Base-by-base conservation (phyloP, 2,329 filamentous ascomycete genomes). In the Cordyceps fumosorosea region DNA sequence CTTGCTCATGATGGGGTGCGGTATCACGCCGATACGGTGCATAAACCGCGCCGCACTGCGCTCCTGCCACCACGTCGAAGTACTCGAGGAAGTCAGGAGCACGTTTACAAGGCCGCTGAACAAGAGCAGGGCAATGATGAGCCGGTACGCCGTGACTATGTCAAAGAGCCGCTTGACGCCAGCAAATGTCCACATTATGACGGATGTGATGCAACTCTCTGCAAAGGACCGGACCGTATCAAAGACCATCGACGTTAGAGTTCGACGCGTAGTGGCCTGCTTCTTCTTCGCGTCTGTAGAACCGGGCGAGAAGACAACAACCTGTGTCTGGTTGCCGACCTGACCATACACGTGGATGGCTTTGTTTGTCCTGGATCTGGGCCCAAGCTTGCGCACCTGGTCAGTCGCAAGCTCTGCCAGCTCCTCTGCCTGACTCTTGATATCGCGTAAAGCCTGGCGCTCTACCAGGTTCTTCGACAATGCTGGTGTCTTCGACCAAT, bases 41-140 rank as follows among this genome's bases (percentile, higher is more conserved):
- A 99, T 95, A 73, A 93, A 96, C 47, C 81, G 87, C 18, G 83
- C 84, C 1, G 93, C 91, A 64, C 85, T 88, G 62, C 91, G 85
- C 76, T 98, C 93, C 52, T 84, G 82, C 89, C 90, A 96, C 92
- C 92, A 98, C 2, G 83, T 80, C 68, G 87, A 85, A 7, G 84
- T 84, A 70, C 91, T 87, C 65, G 87, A 85, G 14, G 89, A 90
- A 0, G 89, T 87, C 70, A 93, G 85, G 67, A 92, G 81, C 24
- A 89, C 75, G 70, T 98, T 98, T 55, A 86, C 81, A 12, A 91
- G 69, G 14, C 86, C 74, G 70, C 92, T 97, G 34, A 89, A 68
- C 0, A 80, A 78, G 20, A 98, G 79, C 16, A 93, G 72, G 3
- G 80, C 70, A 34, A 98, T 76, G 5, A 98, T 84, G 22, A 96